Conservation (phyloP, 148 eudicot genomes). For the Salicornia ramosissima region DNA sequence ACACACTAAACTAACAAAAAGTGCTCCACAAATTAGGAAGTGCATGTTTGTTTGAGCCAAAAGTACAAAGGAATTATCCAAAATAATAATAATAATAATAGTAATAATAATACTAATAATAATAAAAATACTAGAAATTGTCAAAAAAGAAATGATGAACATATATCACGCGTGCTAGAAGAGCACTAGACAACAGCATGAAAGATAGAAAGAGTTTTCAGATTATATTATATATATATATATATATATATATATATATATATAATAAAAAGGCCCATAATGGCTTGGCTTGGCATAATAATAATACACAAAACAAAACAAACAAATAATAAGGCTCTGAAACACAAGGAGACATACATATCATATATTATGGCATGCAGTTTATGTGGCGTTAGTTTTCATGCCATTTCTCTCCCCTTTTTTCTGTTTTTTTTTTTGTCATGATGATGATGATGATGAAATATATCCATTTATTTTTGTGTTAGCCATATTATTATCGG, state of each 20-base stretch:
- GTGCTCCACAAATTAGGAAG: background rate
- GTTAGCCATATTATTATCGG: no score
- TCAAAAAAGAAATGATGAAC: conserved; percentile 27
- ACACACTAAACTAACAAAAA: background rate
- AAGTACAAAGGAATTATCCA: conserved; percentile 2
- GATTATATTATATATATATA: background rate
- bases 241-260: background rate
- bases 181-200: conserved; percentile 11
- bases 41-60: conserved; percentile 14
- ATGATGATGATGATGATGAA: background rate
- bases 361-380: conserved; percentile 15
- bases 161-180: conserved; percentile 19
- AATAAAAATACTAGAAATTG: background rate
- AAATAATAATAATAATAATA: no score
- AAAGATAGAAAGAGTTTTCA: background rate
- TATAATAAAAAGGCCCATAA: no score
- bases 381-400: background rate
- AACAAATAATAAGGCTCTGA: conserved; percentile 29
- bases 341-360: conserved; percentile 22
- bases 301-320: background rate
- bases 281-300: no score
- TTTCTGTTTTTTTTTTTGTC: background rate
- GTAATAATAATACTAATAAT: no score
- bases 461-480: no score
- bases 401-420: background rate